phyloP scores from a whole-genome alignment of 129 eudicot species.

The Centrapalus pauciflorus region DNA sequence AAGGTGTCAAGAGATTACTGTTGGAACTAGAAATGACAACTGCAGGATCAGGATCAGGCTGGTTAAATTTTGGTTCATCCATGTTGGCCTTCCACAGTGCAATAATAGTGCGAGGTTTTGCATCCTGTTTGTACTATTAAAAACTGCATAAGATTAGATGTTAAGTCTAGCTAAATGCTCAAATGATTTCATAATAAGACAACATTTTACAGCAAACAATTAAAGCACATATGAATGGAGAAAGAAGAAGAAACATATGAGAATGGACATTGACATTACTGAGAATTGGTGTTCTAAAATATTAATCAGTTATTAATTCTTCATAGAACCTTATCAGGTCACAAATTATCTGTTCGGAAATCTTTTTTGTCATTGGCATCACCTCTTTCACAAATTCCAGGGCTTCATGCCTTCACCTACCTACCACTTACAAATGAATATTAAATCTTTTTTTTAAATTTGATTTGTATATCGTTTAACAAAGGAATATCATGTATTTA shows the following conservation, averaged over 20 bases:
- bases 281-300: background rate
- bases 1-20: constrained; percentile 47
- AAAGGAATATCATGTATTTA: too few species aligned
- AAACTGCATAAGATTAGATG: constrained; percentile 7
- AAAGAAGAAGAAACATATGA: background rate
- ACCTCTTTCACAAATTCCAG: too few species aligned
- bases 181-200: background rate
- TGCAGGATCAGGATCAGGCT: constrained; percentile 71
- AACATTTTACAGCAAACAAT: background rate
- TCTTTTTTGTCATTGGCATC: too few species aligned
- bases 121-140: constrained; percentile 55
- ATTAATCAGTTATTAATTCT: background rate
- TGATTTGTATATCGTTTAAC: too few species aligned
- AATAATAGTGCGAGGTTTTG: constrained; percentile 65
- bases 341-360: background rate
- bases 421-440: too few species aligned
- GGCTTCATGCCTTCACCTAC: too few species aligned
- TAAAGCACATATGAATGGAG: background rate
- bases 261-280: background rate
- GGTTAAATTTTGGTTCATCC: constrained; percentile 73
- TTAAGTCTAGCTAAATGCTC: background rate
- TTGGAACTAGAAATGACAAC: constrained; percentile 57
- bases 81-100: constrained; percentile 85
- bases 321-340: background rate
- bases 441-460: too few species aligned